Evolutionary conservation across 2,329 filamentous ascomycete species (phyloP).

Genomic region (Fusarium camptoceras): DNA sequence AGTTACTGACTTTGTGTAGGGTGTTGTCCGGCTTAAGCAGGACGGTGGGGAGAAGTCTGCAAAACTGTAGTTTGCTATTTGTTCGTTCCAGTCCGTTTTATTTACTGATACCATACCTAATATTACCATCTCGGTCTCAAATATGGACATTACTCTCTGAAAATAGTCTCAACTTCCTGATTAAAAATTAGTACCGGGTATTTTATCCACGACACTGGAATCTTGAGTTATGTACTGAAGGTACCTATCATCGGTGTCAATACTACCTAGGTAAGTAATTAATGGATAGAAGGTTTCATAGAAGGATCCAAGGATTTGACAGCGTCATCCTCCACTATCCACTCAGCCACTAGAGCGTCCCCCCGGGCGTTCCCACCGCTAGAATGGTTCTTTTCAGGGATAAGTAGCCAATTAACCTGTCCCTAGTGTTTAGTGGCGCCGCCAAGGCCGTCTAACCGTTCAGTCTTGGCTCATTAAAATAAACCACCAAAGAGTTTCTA

Average conservation of each 20-base stretch:
- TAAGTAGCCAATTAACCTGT: neutral
- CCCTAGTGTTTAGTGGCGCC: neutral
- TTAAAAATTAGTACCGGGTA: neutral
- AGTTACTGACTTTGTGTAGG: slow-evolving; percentile 53
- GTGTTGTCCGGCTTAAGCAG: slow-evolving; percentile 63
- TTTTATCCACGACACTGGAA: neutral
- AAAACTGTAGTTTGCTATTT: slow-evolving; percentile 48
- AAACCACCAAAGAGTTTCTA: neutral
- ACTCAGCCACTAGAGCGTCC: neutral
- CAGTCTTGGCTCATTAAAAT: slow-evolving; percentile 1
- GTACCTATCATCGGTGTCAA: neutral
- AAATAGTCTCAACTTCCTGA: neutral
- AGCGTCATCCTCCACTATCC: neutral
- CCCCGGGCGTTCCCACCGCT: neutral
- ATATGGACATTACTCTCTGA: neutral
- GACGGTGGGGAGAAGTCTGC: slow-evolving; percentile 50
- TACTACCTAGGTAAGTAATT: no score
- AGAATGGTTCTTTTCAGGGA: neutral
- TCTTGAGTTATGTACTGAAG: neutral
- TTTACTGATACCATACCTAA: slow-evolving; percentile 16
- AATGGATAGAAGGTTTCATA: neutral
- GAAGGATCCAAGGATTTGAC: neutral
- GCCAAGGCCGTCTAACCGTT: slow-evolving; percentile 3
- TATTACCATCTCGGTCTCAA: neutral
- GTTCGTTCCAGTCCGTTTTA: neutral